Evolutionary conservation across 176 grass and related monocot genomes (phyloP), one percentile per base, ranked within the genome.

Genomic region (Melocanna baccifera): DNA sequence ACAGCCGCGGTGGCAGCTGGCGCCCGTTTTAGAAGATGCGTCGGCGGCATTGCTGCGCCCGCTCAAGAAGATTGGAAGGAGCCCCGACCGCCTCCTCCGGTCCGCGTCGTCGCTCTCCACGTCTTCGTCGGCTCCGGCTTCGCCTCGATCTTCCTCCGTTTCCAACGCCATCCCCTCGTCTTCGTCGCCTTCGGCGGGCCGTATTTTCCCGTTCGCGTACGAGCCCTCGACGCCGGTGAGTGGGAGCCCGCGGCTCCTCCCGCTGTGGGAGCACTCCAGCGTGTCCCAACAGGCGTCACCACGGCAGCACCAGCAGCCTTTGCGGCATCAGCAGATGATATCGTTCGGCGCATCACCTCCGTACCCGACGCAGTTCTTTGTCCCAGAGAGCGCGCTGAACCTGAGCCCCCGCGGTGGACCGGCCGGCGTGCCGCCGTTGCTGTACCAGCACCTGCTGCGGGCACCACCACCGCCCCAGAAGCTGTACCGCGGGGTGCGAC

Each of bases 401-500:
- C 90, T 94, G 69, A 94, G 90, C 86, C 90, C 92, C 22, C 92
- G 95, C 50, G 79, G 85, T n/a, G 84, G 91, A 26, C 69, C 26
- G 50, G 88, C 68, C 18, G 83, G 76, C 61, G n/a, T 83, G 69
- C 83, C 84, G 37, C 78, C 86, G 3, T 81, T 85, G 57, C 87
- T 91, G 47, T 91, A 90, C 81, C 85, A 86, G 84, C 79, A 86
- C 10, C 71, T 87, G 34, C 28, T 93, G 74, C 84, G 67, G 58
- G 67, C 83, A 9, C 40, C 83, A 45, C 79, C 86, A 0, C 64
- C 91, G 3, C 90, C 88, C 1, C 84, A 92, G 29, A 98, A 98
- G 81, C 80, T 98, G 36, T 98, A 95, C 81, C 93, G 96, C 30
- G 96, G 96, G 9, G 96, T 98, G 78, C 68, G 96, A 57, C 93